Evolutionary conservation across 768 basidiomycete genomes (phyloP).

Genomic region (Russula earlei): DNA sequence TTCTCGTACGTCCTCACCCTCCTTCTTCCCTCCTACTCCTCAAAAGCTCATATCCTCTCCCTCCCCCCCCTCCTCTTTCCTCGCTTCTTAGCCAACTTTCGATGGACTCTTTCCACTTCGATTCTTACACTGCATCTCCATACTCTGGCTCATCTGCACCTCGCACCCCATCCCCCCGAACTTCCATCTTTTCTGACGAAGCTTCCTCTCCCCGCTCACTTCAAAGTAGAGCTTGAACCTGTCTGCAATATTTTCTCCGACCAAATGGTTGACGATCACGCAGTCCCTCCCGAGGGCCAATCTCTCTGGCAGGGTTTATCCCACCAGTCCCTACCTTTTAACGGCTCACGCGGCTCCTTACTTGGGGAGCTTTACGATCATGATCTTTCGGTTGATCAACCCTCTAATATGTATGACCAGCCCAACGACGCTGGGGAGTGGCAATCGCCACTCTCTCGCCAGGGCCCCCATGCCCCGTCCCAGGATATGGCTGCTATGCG

Average conservation of each 20-base stretch:
- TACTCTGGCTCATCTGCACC: slow-evolving; percentile 65
- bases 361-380: slow-evolving; percentile 66
- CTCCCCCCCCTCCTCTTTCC: slow-evolving; percentile 8
- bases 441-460: slow-evolving; percentile 20
- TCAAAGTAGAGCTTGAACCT: slow-evolving; percentile 40
- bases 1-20: slow-evolving; percentile 7
- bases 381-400: slow-evolving; percentile 33
- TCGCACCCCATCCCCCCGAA: slow-evolving; percentile 61
- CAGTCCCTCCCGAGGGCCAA: slow-evolving; percentile 33
- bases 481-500: slow-evolving; percentile 43
- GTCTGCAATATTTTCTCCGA: slow-evolving; percentile 44
- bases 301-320: slow-evolving; percentile 30
- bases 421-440: slow-evolving; percentile 20
- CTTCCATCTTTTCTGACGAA: slow-evolving; percentile 24
- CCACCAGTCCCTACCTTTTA: slow-evolving; percentile 27
- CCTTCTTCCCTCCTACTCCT: slow-evolving; percentile 4
- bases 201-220: slow-evolving; percentile 27
- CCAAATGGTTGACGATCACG: slow-evolving; percentile 34
- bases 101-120: slow-evolving; percentile 43
- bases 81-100: slow-evolving; percentile 17
- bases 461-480: slow-evolving; percentile 23
- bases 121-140: slow-evolving; percentile 43
- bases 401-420: slow-evolving; percentile 21
- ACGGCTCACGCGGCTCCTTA: slow-evolving; percentile 41
- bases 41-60: slow-evolving; percentile 1